Evolutionary conservation across 2,329 filamentous ascomycete genomes (phyloP).

Genomic region (Clathrospora elynae): DNA sequence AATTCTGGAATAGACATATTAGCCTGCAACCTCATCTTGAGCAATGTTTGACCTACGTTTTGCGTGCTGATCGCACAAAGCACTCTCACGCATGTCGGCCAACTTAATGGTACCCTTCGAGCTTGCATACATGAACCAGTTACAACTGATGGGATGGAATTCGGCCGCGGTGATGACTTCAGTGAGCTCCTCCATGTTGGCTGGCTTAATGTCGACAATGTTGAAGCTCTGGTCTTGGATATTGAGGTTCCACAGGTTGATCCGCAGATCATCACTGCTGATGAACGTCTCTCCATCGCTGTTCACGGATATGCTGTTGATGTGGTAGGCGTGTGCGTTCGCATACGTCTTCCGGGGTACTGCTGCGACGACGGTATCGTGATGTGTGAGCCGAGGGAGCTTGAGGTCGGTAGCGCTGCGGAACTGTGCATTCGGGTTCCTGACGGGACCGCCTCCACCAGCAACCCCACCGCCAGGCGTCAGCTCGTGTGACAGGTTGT

Average conservation of each 20-base stretch:
- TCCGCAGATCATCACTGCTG: slow-evolving; percentile 94
- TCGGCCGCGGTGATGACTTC: slow-evolving; percentile 98
- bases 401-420: slow-evolving; percentile 82
- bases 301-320: slow-evolving; percentile 99
- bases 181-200: slow-evolving; percentile 99
- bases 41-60: slow-evolving; percentile 72
- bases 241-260: slow-evolving; percentile 99
- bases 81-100: slow-evolving; percentile 97
- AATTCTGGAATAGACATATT: slow-evolving; percentile 68
- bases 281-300: slow-evolving; percentile 99
- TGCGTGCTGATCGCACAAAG: slow-evolving; percentile 91
- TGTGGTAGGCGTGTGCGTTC: slow-evolving; percentile 98
- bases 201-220: slow-evolving; percentile 99
- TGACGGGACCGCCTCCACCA: slow-evolving; percentile 77
- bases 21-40: slow-evolving; percentile 2
- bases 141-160: slow-evolving; percentile 95
- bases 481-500: slow-evolving; percentile 93
- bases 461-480: slow-evolving; percentile 73
- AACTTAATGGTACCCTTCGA: slow-evolving; percentile 99
- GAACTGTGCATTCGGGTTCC: slow-evolving; percentile 76
- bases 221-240: slow-evolving; percentile 99
- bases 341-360: slow-evolving; percentile 96
- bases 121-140: slow-evolving; percentile 99
- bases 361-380: slow-evolving; percentile 96
- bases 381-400: slow-evolving; percentile 92